Evolutionary conservation across 108 stramenopile genomes (phyloP), one percentile per base, ranked within the genome.

Genomic region (Fragilaria radians): DNA sequence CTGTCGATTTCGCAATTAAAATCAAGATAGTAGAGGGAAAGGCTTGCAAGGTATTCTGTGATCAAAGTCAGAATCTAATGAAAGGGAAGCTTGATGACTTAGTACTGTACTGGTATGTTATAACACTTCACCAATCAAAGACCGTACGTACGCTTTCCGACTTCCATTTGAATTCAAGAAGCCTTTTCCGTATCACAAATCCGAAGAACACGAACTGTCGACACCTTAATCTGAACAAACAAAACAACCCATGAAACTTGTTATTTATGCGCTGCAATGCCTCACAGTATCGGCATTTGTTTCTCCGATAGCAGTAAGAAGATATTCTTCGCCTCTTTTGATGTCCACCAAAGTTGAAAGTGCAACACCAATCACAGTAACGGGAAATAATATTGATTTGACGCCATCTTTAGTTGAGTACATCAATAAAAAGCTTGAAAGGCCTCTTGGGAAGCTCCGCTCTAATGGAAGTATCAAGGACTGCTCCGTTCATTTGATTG

Each of bases 371-470:
- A 71, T 88, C 57, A 70, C 74, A 51, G 62, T 93, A 42, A 85
- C 80, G 19, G 91, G 91, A 36, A 84, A 85, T 47, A 93, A 93
- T 68, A 78, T 93, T 57, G 86, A 93, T 25, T 52, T 93, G 52
- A 93, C 91, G 14, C 72, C 76, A 22, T 81, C 91, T 26, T 67
- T 93, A 48, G 53, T 70, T 17, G 82, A 85, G 24, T 83, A 93
- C 63, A 80, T 88, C 7, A 74, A 89, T 28, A 77, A 82, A 59
- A 81, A 81, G 46, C 71, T 93, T 46, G 88, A 89, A 26, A 60
- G 71, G 42, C 72, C 77, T 29, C 54, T 93, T 47, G 80, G 33
- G 83, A 31, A 93, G 89, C 68, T 66, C 89, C 25, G 68, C 79
- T 17, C 67, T 77, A 11, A 68, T 56, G 85, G 25, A 4, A 67